Percentiles rank a stretch among this genome's conserved stretches.
phyloP scores from a whole-genome alignment of 2,329 filamentous ascomycete genomes.

The Phyllosticta citrichinensis region DNA sequence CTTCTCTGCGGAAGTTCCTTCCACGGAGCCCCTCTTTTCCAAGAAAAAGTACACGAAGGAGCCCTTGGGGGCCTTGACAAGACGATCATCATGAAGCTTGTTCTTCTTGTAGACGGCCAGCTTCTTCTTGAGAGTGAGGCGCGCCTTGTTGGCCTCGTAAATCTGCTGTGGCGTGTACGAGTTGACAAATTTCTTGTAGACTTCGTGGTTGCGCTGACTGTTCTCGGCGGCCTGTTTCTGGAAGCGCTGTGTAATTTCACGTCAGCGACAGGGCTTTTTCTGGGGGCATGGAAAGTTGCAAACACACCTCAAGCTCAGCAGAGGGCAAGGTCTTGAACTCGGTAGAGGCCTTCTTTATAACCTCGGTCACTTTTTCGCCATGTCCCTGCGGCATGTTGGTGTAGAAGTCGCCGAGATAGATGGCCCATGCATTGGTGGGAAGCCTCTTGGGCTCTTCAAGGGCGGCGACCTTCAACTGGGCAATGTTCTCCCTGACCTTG shows the following conservation, averaged over 20 bases:
- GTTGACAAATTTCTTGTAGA: slow-evolving; percentile 45
- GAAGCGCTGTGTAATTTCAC: slow-evolving; percentile 35
- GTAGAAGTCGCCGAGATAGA: not conserved
- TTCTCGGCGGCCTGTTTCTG: slow-evolving; percentile 41
- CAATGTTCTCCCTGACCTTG: slow-evolving; percentile 14
- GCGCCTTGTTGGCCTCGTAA: slow-evolving; percentile 48
- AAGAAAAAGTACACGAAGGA: slow-evolving; percentile 37
- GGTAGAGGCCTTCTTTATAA: slow-evolving; percentile 2
- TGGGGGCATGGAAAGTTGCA: not conserved
- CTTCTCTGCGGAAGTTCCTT: slow-evolving; percentile 32
- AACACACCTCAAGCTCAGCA: slow-evolving; percentile 26
- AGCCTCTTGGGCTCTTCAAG: slow-evolving; percentile 24
- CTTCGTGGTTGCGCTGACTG: slow-evolving; percentile 32
- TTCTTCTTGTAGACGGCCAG: not conserved
- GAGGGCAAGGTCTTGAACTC: slow-evolving; percentile 22
- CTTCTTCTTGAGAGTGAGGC: slow-evolving; percentile 25
- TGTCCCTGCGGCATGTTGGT: not conserved
- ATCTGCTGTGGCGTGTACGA: slow-evolving; percentile 48
- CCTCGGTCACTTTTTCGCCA: slow-evolving; percentile 17
- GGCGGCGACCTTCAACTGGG: slow-evolving; percentile 18
- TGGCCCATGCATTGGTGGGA: not conserved
- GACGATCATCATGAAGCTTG: slow-evolving; percentile 44
- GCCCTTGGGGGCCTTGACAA: slow-evolving; percentile 34
- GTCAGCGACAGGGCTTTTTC: not conserved
- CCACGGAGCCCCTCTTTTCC: slow-evolving; percentile 39